Percentiles rank a stretch among this genome's conserved stretches.
phyloP scores from a whole-genome alignment of 495 filamentous ascomycete species.

The Penicillium psychrofluorescens region DNA sequence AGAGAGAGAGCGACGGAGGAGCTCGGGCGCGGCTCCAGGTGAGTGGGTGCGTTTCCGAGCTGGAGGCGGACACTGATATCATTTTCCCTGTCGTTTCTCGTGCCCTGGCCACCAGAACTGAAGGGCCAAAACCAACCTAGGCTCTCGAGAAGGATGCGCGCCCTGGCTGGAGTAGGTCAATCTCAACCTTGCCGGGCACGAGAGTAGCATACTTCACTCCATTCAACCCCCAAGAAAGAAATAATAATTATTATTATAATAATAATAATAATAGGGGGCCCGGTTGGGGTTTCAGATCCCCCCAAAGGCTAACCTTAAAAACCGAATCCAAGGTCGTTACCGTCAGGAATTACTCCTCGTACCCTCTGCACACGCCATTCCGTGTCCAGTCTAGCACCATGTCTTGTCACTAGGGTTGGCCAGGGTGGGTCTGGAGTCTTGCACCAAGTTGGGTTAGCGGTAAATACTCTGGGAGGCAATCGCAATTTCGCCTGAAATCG shows the following conservation, averaged over 20 bases:
- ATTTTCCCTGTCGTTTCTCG: neutral
- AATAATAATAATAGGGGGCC: too few species aligned
- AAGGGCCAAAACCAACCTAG: neutral
- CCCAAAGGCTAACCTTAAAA: too few species aligned
- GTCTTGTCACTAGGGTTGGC: constrained; percentile 3
- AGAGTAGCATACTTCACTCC: too few species aligned
- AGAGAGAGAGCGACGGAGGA: constrained; percentile 2
- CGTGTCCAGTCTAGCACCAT: constrained; percentile 1
- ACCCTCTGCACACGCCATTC: constrained; percentile 13
- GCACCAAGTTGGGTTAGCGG: neutral
- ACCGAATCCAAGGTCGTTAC: too few species aligned
- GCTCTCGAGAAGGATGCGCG: neutral
- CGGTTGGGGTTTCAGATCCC: too few species aligned
- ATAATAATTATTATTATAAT: too few species aligned
- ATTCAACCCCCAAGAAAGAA: too few species aligned
- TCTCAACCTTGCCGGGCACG: too few species aligned
- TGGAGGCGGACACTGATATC: constrained; percentile 7
- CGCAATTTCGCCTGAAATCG: too few species aligned
- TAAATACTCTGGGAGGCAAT: neutral
- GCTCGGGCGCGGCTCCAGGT: constrained; percentile 7
- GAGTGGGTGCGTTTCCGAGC: constrained; percentile 6
- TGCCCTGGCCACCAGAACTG: neutral
- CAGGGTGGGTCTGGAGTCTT: neutral
- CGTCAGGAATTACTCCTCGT: constrained; percentile 8
- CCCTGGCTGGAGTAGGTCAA: too few species aligned